Conservation (phyloP, 1,139 yeast species). For the Geotrichum macrosporum region DNA sequence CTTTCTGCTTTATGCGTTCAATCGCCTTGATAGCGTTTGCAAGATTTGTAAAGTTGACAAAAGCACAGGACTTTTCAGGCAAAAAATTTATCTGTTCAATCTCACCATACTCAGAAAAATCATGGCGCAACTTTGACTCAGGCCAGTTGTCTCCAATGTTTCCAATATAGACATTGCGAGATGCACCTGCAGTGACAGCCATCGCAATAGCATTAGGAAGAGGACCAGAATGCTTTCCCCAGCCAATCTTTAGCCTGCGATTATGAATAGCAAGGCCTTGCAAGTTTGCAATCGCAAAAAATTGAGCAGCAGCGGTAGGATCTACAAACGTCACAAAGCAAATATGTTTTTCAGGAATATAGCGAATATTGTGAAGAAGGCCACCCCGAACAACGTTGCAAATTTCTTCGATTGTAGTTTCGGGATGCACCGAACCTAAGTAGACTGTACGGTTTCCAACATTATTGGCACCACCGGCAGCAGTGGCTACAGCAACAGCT, state of each 20-base stretch:
- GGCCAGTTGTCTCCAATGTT: constrained; percentile 54
- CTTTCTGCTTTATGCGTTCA: constrained; percentile 54
- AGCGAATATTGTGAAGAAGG: constrained; percentile 55
- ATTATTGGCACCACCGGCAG: constrained; percentile 73
- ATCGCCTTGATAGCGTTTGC: constrained; percentile 84
- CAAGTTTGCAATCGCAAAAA: constrained; percentile 79
- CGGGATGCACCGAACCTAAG: constrained; percentile 80
- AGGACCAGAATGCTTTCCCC: constrained; percentile 96
- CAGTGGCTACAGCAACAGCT: constrained; percentile 65
- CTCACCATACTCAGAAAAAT: constrained; percentile 80
- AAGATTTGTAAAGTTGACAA: constrained; percentile 84
- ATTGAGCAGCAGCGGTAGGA: constrained; percentile 89
- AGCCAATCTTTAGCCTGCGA: constrained; percentile 79
- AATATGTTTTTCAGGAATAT: constrained; percentile 74
- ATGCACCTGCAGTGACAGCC: constrained; percentile 92
- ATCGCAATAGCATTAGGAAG: constrained; percentile 71
- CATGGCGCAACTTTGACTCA: constrained; percentile 60
- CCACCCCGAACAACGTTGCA: constrained; percentile 96
- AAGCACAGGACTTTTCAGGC: constrained; percentile 82
- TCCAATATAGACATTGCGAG: constrained; percentile 87
- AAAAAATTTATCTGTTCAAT: constrained; percentile 90
- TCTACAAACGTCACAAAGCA: constrained; percentile 91
- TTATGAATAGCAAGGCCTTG: constrained; percentile 80
- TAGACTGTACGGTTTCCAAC: constrained; percentile 90
- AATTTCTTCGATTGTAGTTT: constrained; percentile 82